Evolutionary conservation across 352 stramenopile genomes (phyloP).

Genomic region (Globisporangium alternatum): DNA sequence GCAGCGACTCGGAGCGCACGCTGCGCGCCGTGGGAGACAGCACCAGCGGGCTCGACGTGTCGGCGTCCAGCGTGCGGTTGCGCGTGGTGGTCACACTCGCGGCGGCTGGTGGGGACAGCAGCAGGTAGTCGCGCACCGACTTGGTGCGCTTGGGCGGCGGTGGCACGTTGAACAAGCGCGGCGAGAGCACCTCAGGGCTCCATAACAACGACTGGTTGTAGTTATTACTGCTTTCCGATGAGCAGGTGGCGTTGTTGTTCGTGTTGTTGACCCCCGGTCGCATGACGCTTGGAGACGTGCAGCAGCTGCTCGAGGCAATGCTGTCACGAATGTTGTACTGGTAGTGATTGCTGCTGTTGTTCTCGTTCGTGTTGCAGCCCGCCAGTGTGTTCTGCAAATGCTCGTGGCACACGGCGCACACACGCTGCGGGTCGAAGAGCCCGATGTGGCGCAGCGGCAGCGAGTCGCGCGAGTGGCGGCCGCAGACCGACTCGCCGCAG

Average conservation of each 20-base stretch:
- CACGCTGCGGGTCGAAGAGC: constrained; percentile 53
- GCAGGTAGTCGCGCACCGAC: constrained; percentile 16
- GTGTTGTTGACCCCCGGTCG: not conserved
- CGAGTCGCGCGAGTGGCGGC: constrained; percentile 56
- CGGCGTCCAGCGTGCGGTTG: not conserved
- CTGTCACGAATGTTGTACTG: constrained; percentile 2
- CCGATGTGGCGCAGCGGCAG: constrained; percentile 60
- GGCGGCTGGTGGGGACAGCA: constrained; percentile 6
- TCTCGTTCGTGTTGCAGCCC: constrained; percentile 18
- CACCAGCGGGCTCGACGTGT: not conserved
- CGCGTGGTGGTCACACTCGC: not conserved
- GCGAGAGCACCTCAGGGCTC: constrained; percentile 13
- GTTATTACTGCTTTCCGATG: constrained; percentile 5
- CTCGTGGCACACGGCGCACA: constrained; percentile 66
- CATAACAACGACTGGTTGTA: constrained; percentile 10
- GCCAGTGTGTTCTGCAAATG: constrained; percentile 34
- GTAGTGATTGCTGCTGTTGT: not conserved
- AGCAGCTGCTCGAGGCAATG: constrained; percentile 8
- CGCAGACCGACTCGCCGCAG: constrained; percentile 78
- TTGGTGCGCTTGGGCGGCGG: constrained; percentile 11
- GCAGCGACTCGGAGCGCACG: constrained; percentile 13
- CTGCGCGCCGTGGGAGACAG: constrained; percentile 1
- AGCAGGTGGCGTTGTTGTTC: not conserved
- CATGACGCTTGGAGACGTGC: not conserved
- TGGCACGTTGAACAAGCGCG: constrained; percentile 7